Base-by-base conservation (phyloP, 2,329 filamentous ascomycete genomes). In the Botryosphaeria dothidea region DNA sequence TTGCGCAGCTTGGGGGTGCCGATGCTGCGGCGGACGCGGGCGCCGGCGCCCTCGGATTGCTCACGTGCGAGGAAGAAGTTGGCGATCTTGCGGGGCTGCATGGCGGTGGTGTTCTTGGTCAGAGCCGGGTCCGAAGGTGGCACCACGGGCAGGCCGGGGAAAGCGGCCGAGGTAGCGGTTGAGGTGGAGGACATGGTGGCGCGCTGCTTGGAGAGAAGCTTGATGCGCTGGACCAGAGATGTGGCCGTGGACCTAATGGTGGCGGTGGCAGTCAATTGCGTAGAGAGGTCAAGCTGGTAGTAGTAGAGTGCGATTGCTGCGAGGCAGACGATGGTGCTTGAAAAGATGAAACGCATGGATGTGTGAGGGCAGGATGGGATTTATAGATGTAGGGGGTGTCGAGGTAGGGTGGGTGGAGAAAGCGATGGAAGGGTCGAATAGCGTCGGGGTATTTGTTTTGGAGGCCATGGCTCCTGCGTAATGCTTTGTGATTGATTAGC, bases 31-130 rank as follows among this genome's bases (percentile, higher is more conserved):
- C 94, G 88, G 15, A 98, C 94, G 67, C 88, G 86, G 4, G 94
- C 94, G 65, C 95, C 94, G 0, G 89, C 92, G 48, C 94, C 94
- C 78, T 98, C 94, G 29, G 91, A 83, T 78, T 96, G 92, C 78
- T 97, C 92, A 66, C 90, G 79, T 67, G 94, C 94, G 49, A 92
- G 85, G 78, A 97, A 93, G 69, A 90, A 88, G 79, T 93, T 91
- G 70, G 87, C 88, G 75, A 98, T 94, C 57, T 88, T 85, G 74
- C 95, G 88, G 91, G 84, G 67, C 88, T 78, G 38, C 48, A 90
- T 86, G 85, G 90, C 90, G 65, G 86, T 82, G 68, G 81, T 71
- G 31, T 75, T 67, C 63, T 79, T 78, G 54, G 74, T 73, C 27
- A 79, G 73, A 13, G 75, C 77, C 11, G 77, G 77, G 69, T 79